Percentiles rank a stretch among this genome's conserved stretches.
phyloP scores from a whole-genome alignment of 257 asterid species.

The Mentha longifolia region DNA sequence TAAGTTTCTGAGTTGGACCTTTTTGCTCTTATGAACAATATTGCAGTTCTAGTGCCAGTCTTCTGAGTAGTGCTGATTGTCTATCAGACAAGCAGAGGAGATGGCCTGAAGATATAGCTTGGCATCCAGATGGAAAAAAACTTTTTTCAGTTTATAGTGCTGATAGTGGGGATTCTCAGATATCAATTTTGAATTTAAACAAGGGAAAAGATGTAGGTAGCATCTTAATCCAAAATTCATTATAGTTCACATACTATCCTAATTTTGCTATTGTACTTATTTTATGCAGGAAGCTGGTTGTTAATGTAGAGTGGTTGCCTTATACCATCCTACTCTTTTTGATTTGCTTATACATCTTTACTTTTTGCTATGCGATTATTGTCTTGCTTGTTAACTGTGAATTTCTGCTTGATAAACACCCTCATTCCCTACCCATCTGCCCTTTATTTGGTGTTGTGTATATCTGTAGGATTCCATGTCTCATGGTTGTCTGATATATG shows the following conservation, averaged over 20 bases:
- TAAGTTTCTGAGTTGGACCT: slow-evolving; percentile 31
- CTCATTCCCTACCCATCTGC: not conserved
- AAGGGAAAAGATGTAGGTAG: slow-evolving; percentile 67
- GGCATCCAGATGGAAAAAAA: slow-evolving; percentile 89
- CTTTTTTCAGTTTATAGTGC: slow-evolving; percentile 81
- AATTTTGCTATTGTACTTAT: slow-evolving; percentile 9
- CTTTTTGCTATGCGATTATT: not conserved
- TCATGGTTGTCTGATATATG: slow-evolving; percentile 6
- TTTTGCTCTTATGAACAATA: slow-evolving; percentile 28
- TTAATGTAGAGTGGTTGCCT: slow-evolving; percentile 16
- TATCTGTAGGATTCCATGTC: slow-evolving; percentile 16
- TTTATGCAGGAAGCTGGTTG: slow-evolving; percentile 10
- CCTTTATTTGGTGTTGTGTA: not conserved
- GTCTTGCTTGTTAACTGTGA: slow-evolving; percentile 15
- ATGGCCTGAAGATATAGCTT: slow-evolving; percentile 98
- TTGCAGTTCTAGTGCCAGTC: slow-evolving; percentile 75
- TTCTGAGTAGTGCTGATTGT: slow-evolving; percentile 70
- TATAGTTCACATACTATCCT: not conserved
- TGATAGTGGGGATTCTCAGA: slow-evolving; percentile 82
- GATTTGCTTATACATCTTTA: not conserved
- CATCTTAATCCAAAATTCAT: not conserved
- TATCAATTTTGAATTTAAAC: slow-evolving; percentile 70
- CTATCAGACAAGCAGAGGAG: slow-evolving; percentile 71
- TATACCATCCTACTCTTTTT: too few relatives aligned
- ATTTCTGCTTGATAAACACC: not conserved